These are phyloP conservation scores for Ceratocystis lukuohia DNA, from an alignment of 2,329 filamentous ascomycete genomes.

Conservation along the genomic window DNA sequence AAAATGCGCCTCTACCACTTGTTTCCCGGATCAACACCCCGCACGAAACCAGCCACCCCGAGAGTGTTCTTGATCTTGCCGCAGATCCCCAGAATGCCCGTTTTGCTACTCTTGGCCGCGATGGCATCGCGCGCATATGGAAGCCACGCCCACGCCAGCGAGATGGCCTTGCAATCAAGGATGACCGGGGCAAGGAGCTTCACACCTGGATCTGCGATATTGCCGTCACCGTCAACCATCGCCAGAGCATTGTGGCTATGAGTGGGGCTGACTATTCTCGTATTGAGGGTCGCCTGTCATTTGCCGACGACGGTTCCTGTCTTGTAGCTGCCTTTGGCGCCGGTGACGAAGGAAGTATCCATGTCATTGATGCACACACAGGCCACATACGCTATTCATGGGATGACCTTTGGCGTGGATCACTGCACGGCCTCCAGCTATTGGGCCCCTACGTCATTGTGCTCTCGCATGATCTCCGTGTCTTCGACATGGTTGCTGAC, in stretches of 20 bases:
- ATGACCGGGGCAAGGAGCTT: constrained; percentile 42
- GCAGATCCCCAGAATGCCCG: constrained; percentile 54
- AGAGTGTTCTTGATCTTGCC: constrained; percentile 57
- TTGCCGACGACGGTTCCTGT: constrained; percentile 72
- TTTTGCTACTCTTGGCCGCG: constrained; percentile 76
- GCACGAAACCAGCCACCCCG: constrained; percentile 46
- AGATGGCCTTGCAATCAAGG: constrained; percentile 52
- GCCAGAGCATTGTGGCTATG: constrained; percentile 27
- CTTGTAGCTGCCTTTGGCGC: constrained; percentile 54
- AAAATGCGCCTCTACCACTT: constrained; percentile 50
- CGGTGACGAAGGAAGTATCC: constrained; percentile 46
- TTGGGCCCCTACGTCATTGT: constrained; percentile 62
- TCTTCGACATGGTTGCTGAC: constrained; percentile 77
- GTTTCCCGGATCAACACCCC: constrained; percentile 74
- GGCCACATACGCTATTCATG: constrained; percentile 55
- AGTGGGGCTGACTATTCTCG: constrained; percentile 23
- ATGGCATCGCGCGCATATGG: constrained; percentile 71
- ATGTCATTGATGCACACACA: constrained; percentile 61
- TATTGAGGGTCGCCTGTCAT: constrained; percentile 53
- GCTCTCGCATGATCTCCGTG: constrained; percentile 56
- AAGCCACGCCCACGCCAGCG: constrained; percentile 55
- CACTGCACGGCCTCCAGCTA: constrained; percentile 55
- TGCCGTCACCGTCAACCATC: constrained; percentile 38
- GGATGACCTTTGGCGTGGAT: constrained; percentile 51
- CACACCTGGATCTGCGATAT: constrained; percentile 63